phyloP scores from a whole-genome alignment of 306 rosid species.

The Carpinus fangiana region DNA sequence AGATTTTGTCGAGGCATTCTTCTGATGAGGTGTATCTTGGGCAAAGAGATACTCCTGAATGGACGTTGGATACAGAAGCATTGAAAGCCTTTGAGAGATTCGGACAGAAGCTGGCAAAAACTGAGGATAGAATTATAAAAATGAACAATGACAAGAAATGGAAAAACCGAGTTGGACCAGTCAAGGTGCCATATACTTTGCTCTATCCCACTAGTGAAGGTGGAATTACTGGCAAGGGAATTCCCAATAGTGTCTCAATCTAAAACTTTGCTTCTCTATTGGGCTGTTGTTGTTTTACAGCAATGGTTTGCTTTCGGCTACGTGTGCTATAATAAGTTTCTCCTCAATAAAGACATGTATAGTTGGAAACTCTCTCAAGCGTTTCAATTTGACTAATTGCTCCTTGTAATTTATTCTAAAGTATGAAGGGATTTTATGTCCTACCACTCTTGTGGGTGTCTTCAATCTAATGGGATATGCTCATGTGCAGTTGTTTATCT shows the following conservation, averaged over 20 bases:
- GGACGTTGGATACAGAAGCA: slow-evolving; percentile 56
- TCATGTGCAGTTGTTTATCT: no score
- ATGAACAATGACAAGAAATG: slow-evolving; percentile 52
- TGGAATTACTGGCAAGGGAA: slow-evolving; percentile 77
- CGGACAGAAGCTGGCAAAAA: slow-evolving; percentile 45
- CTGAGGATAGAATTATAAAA: slow-evolving; percentile 44
- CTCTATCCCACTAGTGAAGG: slow-evolving; percentile 62
- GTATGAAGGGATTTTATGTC: no score
- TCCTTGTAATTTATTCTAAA: no score
- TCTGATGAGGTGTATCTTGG: slow-evolving; percentile 62
- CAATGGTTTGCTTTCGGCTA: neutral
- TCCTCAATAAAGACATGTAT: neutral
- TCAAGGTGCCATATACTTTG: slow-evolving; percentile 67
- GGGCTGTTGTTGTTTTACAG: neutral
- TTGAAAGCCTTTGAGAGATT: slow-evolving; percentile 55
- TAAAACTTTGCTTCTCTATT: slow-evolving; percentile 22
- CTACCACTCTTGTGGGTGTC: no score
- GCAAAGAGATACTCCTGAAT: slow-evolving; percentile 49
- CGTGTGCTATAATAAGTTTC: neutral
- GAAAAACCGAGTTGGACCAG: slow-evolving; percentile 65
- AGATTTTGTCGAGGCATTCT: slow-evolving; percentile 51
- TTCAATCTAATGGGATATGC: no score
- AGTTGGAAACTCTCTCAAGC: neutral
- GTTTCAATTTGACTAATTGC: neutral
- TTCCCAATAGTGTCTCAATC: slow-evolving; percentile 82